Conservation (phyloP, 2,329 filamentous ascomycete species). For the Seiridium unicorne region DNA sequence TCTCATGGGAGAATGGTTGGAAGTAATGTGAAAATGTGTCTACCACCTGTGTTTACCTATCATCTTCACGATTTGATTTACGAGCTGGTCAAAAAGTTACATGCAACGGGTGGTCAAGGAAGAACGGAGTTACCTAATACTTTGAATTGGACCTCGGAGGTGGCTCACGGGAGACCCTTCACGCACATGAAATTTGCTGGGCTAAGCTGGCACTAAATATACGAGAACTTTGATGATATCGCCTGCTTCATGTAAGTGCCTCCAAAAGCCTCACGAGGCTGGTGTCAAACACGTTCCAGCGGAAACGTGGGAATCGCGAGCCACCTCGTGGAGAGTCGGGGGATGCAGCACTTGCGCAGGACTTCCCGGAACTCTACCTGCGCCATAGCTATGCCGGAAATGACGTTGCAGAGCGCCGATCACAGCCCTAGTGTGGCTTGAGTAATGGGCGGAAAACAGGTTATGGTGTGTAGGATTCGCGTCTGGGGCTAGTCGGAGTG, state of each 20-base stretch:
- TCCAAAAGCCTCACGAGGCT: neutral
- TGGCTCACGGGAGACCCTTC: no score
- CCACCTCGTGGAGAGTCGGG: neutral
- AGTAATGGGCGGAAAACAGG: conserved; percentile 21
- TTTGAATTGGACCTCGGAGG: neutral
- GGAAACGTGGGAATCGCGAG: neutral
- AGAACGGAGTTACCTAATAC: neutral
- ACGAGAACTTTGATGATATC: neutral
- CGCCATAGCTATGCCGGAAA: conserved; percentile 18
- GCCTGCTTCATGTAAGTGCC: neutral
- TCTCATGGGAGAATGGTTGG: neutral
- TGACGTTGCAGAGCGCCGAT: conserved; percentile 24
- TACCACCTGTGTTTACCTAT: no score
- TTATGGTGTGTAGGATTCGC: conserved; percentile 10
- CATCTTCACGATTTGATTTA: no score
- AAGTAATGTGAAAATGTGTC: no score
- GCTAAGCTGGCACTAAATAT: no score
- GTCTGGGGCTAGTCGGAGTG: conserved; percentile 1
- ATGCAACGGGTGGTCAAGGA: neutral
- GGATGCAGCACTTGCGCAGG: neutral
- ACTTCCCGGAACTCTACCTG: neutral
- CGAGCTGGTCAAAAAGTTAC: neutral
- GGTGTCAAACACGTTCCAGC: neutral
- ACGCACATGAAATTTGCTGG: no score
- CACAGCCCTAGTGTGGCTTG: conserved; percentile 22